Evolutionary conservation across 306 rosid genomes (phyloP).

Genomic region (Castanospermum australe): DNA sequence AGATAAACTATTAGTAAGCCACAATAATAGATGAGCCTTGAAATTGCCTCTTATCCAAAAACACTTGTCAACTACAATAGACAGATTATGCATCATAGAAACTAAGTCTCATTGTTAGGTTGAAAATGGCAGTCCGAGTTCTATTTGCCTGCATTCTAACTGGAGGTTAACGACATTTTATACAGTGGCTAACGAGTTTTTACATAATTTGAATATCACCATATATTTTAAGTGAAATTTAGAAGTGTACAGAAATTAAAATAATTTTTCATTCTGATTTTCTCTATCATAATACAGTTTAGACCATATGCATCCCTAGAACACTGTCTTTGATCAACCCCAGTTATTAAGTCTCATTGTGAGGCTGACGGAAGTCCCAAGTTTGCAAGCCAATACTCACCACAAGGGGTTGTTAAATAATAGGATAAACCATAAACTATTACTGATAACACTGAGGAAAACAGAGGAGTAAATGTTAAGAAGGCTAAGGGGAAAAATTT

Average conservation of each 20-base stretch:
- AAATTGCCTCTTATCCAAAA: neutral
- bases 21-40: neutral
- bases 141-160: neutral
- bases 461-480: neutral
- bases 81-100: conserved; percentile 7
- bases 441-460: neutral
- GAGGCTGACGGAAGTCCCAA: neutral
- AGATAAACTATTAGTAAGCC: conserved; percentile 5
- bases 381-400: conserved; percentile 3
- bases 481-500: neutral
- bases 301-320: neutral
- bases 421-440: neutral
- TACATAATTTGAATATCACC: neutral
- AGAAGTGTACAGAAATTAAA: neutral
- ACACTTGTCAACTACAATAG: neutral
- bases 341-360: neutral
- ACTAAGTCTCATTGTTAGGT: neutral
- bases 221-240: neutral
- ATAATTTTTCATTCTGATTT: neutral
- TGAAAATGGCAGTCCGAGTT: neutral
- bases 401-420: neutral
- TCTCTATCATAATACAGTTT: neutral
- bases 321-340: neutral
- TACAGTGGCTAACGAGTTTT: neutral
- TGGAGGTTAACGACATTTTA: neutral